phyloP scores from a whole-genome alignment of 2,329 filamentous ascomycete species.

The Colletotrichum aenigma region DNA sequence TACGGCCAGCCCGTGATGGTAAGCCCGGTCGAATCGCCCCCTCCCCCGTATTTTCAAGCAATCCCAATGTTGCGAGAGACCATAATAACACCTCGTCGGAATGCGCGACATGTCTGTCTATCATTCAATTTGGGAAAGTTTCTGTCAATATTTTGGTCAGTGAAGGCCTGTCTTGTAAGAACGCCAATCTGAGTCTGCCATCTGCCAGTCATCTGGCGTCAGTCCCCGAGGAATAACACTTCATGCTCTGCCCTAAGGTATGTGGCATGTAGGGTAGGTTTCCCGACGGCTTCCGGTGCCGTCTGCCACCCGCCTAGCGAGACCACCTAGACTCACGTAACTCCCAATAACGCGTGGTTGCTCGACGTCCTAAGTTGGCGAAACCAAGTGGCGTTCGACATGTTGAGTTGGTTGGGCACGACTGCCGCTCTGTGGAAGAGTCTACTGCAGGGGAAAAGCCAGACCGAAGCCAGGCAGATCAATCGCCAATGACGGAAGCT shows the following conservation, averaged over 20 bases:
- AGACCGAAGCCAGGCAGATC: neutral
- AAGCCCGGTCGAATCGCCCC: neutral
- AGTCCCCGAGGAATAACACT: neutral
- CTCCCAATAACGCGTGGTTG: neutral
- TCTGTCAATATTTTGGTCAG: neutral
- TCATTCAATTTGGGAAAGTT: neutral
- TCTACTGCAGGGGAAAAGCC: neutral
- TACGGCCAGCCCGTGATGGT: neutral
- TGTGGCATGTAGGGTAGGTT: neutral
- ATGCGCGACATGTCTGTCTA: neutral
- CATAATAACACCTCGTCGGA: neutral
- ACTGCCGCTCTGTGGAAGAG: neutral
- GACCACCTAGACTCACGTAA: neutral
- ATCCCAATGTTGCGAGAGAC: neutral
- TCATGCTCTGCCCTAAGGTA: neutral
- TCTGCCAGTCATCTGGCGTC: neutral
- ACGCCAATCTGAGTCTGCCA: neutral
- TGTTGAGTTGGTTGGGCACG: neutral
- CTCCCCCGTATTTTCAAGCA: slow-evolving; percentile 8
- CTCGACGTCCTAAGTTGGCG: neutral
- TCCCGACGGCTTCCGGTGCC: neutral
- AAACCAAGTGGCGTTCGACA: neutral
- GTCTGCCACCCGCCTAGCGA: neutral
- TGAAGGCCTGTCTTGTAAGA: neutral
- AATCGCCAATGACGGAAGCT: neutral